Evolutionary conservation across 495 filamentous ascomycete genomes (phyloP), one percentile per base, ranked within the genome.

Genomic region (Bacidia gigantensis): DNA sequence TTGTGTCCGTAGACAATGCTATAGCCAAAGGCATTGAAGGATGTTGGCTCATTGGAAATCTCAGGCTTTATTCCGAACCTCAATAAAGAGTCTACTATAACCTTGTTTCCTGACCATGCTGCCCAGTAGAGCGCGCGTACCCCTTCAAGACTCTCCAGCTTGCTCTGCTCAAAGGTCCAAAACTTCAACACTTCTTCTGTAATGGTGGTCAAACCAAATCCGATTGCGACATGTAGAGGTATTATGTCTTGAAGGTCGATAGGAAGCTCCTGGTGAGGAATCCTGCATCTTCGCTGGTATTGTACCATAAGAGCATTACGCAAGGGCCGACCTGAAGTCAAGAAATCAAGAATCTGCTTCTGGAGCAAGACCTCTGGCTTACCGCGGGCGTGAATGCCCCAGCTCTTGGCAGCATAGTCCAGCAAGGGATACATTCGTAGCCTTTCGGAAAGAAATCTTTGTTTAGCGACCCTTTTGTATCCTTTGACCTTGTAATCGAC

Each of bases 391-490:
- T 52, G 50, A 48, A 22, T 3, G 2, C 39, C 50, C 50, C 50
- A 52, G 25, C 45, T 5, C 21, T 17, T 21, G 14, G 50, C 35
- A 14, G 50, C 50, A 26, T 52, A 52, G 25, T 46, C 18, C 14
- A 46, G 38, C 12, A 52, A 32, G 2, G 50, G 50, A 52, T 46
- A 52, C 12, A 22, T 23, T 49, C n/a, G 3, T 39, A 45, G 11
- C 35, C 39, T 38, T n/a, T 43, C 18, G 3, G 39, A 41, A 21
- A 62, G 52, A 41, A 29, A 47, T 12, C 40, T 20, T 49, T 39
- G 12, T 45, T 35, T 41, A 18, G 10, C 7, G 21, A 49, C 7
- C 29, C 14, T 35, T 35, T 35, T 5, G 14, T 35, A 35, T 7
- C 7, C 7, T 14, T 35, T 35, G 5, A 5, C 29, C 14, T 35